A percentile compares a stretch with the other conserved stretches of the same genome.
Evolutionary conservation across 2,329 filamentous ascomycete species (phyloP).

Genomic region (Bipolaris oryzae): DNA sequence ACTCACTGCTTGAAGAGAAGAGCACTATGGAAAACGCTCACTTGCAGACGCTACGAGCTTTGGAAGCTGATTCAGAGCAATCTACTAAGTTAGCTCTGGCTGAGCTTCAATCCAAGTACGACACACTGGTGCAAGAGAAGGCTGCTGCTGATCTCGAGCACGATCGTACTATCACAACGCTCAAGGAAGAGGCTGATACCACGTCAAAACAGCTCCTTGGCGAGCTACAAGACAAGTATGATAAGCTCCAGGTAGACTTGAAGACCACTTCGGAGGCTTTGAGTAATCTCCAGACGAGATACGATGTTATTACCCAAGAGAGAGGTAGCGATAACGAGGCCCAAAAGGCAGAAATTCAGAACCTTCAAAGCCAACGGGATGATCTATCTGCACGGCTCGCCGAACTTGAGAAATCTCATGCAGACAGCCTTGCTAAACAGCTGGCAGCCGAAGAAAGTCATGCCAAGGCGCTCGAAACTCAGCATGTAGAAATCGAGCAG

Average conservation of each 20-base stretch:
- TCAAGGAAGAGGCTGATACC: slow-evolving; percentile 5
- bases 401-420: slow-evolving; percentile 31
- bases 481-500: slow-evolving; percentile 38
- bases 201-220: slow-evolving; percentile 8
- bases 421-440: slow-evolving; percentile 23
- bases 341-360: slow-evolving; percentile 29
- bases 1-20: slow-evolving; percentile 10
- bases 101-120: slow-evolving; percentile 24
- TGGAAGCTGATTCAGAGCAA: slow-evolving; percentile 11
- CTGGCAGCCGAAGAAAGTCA: slow-evolving; percentile 29
- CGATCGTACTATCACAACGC: not conserved
- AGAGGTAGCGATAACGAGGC: slow-evolving; percentile 22
- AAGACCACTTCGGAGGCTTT: slow-evolving; percentile 9
- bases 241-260: slow-evolving; percentile 10
- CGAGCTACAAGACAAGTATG: slow-evolving; percentile 23
- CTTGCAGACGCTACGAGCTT: slow-evolving; percentile 4
- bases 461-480: slow-evolving; percentile 29
- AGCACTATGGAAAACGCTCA: not conserved
- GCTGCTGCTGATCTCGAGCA: slow-evolving; percentile 5
- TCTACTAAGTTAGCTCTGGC: slow-evolving; percentile 4
- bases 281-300: slow-evolving; percentile 17
- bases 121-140: slow-evolving; percentile 29
- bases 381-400: slow-evolving; percentile 27
- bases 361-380: slow-evolving; percentile 26
- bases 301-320: slow-evolving; percentile 26